Conservation (phyloP, 2,329 filamentous ascomycete species). For the Aspergillus versicolor region DNA sequence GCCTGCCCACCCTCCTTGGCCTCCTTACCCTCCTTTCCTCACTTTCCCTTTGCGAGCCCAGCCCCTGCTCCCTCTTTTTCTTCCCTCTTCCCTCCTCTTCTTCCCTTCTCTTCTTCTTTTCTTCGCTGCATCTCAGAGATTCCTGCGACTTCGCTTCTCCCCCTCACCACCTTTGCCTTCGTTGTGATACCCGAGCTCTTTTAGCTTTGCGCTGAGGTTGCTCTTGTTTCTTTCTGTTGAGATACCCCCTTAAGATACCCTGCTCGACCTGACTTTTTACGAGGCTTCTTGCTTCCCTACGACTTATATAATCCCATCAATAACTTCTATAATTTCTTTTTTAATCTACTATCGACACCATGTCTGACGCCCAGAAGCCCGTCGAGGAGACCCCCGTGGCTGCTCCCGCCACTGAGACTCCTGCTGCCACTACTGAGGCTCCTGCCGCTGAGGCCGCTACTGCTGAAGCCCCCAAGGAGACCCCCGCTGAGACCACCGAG, state of each 20-base stretch:
- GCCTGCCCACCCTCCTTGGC: constrained; percentile 9
- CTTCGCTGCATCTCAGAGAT: constrained; percentile 19
- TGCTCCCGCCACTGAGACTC: constrained; percentile 37
- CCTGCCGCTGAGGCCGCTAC: constrained; percentile 34
- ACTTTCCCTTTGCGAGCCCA: not conserved
- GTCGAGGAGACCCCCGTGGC: constrained; percentile 57
- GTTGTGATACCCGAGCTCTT: constrained; percentile 43
- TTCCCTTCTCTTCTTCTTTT: constrained; percentile 25
- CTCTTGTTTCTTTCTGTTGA: constrained; percentile 34
- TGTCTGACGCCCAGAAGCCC: constrained; percentile 74
- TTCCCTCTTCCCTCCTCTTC: constrained; percentile 27
- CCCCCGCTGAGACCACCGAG: constrained; percentile 34
- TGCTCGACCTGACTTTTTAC: constrained; percentile 16
- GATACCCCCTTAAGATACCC: constrained; percentile 35
- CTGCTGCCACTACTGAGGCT: constrained; percentile 38
- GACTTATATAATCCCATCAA: constrained; percentile 19
- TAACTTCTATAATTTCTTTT: constrained; percentile 19
- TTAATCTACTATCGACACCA: constrained; percentile 46
- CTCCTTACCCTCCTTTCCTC: constrained; percentile 17
- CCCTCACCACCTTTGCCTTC: constrained; percentile 22
- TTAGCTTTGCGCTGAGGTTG: constrained; percentile 29
- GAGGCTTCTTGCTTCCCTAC: constrained; percentile 21
- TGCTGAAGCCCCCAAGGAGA: constrained; percentile 35
- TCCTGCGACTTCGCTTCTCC: constrained; percentile 16
- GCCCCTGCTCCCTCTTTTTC: constrained; percentile 21